These are phyloP conservation scores for Populus deltoides DNA, from an alignment of 345 rosid genomes.

Conservation along the genomic window DNA sequence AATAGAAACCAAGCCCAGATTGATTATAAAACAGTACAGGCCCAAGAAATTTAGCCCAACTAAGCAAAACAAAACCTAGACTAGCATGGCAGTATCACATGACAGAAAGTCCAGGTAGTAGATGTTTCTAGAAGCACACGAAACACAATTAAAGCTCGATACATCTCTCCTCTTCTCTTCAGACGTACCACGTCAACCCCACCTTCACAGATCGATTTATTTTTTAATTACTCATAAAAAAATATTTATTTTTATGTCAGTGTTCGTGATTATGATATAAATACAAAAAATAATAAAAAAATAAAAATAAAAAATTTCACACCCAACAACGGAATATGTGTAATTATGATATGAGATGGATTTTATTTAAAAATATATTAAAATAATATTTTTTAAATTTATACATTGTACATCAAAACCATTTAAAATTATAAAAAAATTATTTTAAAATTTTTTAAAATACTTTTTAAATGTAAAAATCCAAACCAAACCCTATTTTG, in stretches of 20 bases:
- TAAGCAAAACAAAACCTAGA: background rate
- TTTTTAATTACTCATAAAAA: background rate
- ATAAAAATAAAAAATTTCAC: background rate
- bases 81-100: background rate
- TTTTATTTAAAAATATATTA: too few relatives aligned
- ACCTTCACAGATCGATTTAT: background rate
- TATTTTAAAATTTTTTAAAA: too few relatives aligned
- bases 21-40: background rate
- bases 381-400: too few relatives aligned
- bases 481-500: background rate
- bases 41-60: background rate
- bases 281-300: background rate
- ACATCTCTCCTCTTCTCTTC: background rate
- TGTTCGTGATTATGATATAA: too few relatives aligned
- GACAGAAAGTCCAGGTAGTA: background rate
- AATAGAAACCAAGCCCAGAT: background rate
- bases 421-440: too few relatives aligned
- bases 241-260: too few relatives aligned
- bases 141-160: background rate
- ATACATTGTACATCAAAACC: too few relatives aligned
- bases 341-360: too few relatives aligned
- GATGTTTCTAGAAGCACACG: constrained; percentile 29
- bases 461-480: too few relatives aligned
- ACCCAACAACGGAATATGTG: background rate
- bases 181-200: background rate